Evolutionary conservation across 805 yeast species (phyloP), one percentile per base, ranked within the genome.

Genomic region (Pichia eremophila): DNA sequence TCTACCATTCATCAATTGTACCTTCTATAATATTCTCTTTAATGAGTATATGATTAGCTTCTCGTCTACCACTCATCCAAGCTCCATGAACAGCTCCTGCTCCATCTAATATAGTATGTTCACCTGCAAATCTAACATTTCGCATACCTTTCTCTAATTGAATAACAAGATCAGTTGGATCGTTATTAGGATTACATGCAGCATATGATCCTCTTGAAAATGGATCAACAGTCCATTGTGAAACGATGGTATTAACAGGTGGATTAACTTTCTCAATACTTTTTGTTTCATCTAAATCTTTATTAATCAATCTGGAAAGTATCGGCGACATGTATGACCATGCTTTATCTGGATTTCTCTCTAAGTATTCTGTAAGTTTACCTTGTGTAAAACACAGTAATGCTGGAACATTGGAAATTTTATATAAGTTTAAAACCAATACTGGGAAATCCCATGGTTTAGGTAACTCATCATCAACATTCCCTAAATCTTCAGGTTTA

Each of bases 51-150:
- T 51, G 41, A n/a, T 50, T 41, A 1, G 66, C 62, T 48, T 64
- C 67, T n/a, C 66, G 51, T 25, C 46, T 50, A 2, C 68, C 96
- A 57, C 91, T 83, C 51, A 70, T 68, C 78, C 86, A 87, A 0
- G 96, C 96, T 0, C 95, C 96, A 60, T 89, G 95, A 6, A 84
- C 93, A 55, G 95, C 89, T 0, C 96, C 96, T 15, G 88, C 84
- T 8, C 95, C 96, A 54, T 87, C 95, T 54, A 78, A 66, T 22
- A 80, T 78, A 0, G 96, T 84, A 61, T 89, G 96, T 59, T 89
- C 96, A 8, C 96, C 96, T 0, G 96, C 96, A 69, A 89, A 89
- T 40, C 95, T 69, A 3, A 89, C 65, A 9, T 71, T 69, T 12
- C 73, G 79, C 19, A 74, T 67, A 0, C 88, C 85, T 25, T 75